phyloP scores from a whole-genome alignment of 2,329 filamentous ascomycete species.

The Cryphonectria radicalis region DNA sequence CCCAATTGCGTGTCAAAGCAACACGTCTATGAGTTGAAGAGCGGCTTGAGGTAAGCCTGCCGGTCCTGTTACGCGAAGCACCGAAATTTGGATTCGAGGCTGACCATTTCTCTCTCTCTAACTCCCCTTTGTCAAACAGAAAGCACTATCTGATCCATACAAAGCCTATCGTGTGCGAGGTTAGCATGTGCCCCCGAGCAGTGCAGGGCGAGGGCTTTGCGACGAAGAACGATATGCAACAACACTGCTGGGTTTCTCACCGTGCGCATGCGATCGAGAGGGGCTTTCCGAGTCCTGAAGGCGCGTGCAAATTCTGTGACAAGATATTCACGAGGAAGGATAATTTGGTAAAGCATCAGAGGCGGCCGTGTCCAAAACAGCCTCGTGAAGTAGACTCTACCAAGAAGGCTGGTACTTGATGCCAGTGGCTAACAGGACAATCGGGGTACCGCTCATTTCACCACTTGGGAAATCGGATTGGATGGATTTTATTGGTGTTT shows the following conservation, averaged over 20 bases:
- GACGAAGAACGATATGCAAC: not conserved
- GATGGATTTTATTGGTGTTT: not conserved
- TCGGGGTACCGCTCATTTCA: not conserved
- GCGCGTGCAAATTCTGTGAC: constrained; percentile 4
- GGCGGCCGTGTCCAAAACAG: not conserved
- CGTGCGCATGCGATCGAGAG: not conserved
- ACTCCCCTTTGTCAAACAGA: not conserved
- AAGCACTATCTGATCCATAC: constrained; percentile 11
- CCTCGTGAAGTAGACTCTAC: not conserved
- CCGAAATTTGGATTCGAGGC: not conserved
- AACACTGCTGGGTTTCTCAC: constrained; percentile 14
- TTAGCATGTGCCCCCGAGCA: not conserved
- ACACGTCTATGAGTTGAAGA: not conserved
- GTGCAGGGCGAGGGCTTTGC: constrained; percentile 5
- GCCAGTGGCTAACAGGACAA: not conserved
- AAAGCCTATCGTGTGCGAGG: not conserved
- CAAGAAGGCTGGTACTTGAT: not conserved
- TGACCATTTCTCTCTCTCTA: not conserved
- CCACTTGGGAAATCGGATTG: not conserved
- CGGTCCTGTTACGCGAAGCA: no score
- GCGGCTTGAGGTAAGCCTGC: constrained; percentile 1
- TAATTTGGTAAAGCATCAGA: not conserved
- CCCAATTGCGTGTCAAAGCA: not conserved
- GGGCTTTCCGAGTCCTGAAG: not conserved
- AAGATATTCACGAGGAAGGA: constrained; percentile 4